Percentiles rank a stretch among this genome's conserved stretches.
Evolutionary conservation across 768 basidiomycete species (phyloP).

Genomic region (Amanita subjunquillea): DNA sequence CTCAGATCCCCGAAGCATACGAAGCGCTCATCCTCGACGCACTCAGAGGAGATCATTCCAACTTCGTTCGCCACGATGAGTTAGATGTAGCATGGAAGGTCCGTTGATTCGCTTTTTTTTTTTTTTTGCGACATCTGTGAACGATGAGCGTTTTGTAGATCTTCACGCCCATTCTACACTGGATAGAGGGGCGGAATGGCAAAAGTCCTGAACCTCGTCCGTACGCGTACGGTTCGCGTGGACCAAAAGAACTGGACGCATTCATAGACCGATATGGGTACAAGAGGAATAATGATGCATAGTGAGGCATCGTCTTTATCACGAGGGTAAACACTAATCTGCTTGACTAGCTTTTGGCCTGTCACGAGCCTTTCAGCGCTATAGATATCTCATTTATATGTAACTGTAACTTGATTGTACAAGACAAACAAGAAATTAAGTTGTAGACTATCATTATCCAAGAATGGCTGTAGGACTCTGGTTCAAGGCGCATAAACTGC

Average conservation of each 20-base stretch:
- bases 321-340: background rate
- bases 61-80: conserved; percentile 98
- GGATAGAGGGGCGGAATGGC: conserved; percentile 80
- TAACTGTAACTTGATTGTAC: background rate
- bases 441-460: background rate
- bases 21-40: conserved; percentile 94
- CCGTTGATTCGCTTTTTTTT: conserved; percentile 11
- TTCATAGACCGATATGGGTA: conserved; percentile 75
- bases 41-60: conserved; percentile 96
- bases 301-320: conserved; percentile 43
- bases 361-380: conserved; percentile 44
- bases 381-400: background rate
- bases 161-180: conserved; percentile 90
- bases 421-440: background rate
- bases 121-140: background rate
- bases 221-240: conserved; percentile 93
- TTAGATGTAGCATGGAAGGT: conserved; percentile 98
- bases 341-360: conserved; percentile 54
- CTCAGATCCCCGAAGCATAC: conserved; percentile 93
- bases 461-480: no score
- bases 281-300: conserved; percentile 53
- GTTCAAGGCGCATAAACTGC: conserved; percentile 27
- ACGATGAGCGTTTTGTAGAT: conserved; percentile 38
- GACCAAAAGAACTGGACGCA: conserved; percentile 73
- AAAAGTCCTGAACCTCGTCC: conserved; percentile 56